phyloP scores from a whole-genome alignment of 306 rosid species.

The Mucuna pruriens region DNA sequence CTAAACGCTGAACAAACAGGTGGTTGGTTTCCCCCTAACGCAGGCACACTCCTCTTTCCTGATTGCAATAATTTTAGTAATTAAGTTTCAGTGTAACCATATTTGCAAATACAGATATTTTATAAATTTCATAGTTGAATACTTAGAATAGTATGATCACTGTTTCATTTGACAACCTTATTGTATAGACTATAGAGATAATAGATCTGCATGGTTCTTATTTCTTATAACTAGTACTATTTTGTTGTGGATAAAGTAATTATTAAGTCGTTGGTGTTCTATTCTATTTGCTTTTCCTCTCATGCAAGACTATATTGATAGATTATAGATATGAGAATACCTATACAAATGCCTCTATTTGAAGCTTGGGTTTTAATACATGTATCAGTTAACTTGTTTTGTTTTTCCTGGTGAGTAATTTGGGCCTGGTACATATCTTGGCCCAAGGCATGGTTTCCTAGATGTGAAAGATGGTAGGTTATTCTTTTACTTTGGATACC shows the following conservation, averaged over 20 bases:
- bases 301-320: not conserved
- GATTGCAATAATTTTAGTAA: not conserved
- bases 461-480: not conserved
- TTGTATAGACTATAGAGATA: not conserved
- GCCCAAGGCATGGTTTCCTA: not conserved
- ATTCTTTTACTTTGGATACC: not conserved
- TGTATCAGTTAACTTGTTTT: not conserved
- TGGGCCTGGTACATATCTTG: not conserved
- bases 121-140: not conserved
- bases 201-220: not conserved
- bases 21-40: not conserved
- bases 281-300: not conserved
- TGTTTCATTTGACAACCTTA: not conserved
- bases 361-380: not conserved
- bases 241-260: not conserved
- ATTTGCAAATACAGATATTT: too few relatives aligned
- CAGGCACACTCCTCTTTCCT: not conserved
- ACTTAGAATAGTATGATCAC: not conserved
- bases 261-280: not conserved
- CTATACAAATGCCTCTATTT: not conserved
- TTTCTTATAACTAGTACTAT: not conserved
- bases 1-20: not conserved
- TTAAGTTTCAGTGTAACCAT: not conserved
- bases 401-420: not conserved
- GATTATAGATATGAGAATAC: not conserved